These are phyloP conservation scores for Mycena haematopus DNA, from an alignment of 768 basidiomycete species.

Conservation along the genomic window DNA sequence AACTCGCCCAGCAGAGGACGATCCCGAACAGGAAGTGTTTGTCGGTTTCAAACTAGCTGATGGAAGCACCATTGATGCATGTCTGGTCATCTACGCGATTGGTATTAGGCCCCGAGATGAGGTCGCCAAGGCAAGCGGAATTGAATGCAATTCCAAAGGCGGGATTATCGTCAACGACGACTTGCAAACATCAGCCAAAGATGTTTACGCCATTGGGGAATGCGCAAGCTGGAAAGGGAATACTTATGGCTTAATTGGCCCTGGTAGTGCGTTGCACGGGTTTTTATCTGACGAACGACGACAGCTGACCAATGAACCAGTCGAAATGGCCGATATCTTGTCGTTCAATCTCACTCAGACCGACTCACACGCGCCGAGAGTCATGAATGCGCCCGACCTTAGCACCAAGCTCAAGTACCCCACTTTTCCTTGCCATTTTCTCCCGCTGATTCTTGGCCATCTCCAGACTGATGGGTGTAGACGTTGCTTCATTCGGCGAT, in stretches of 20 bases:
- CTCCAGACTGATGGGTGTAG: constrained; percentile 57
- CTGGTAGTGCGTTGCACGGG: constrained; percentile 51
- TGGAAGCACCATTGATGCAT: constrained; percentile 51
- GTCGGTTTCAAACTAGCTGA: constrained; percentile 58
- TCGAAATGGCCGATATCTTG: constrained; percentile 79
- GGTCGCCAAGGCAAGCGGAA: constrained; percentile 59
- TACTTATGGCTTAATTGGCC: constrained; percentile 77
- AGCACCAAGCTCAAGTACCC: constrained; percentile 69
- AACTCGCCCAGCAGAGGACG: constrained; percentile 34
- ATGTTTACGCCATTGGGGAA: constrained; percentile 78
- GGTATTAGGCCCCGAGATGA: constrained; percentile 78
- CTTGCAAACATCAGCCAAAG: constrained; percentile 60
- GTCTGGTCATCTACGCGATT: constrained; percentile 70
- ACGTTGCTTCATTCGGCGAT: constrained; percentile 77
- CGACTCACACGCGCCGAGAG: constrained; percentile 38
- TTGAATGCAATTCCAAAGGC: constrained; percentile 54
- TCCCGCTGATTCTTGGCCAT: not conserved
- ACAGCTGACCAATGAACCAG: constrained; percentile 31
- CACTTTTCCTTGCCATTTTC: not conserved
- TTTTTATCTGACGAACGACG: not conserved
- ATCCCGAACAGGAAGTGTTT: constrained; percentile 41
- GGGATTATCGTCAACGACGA: constrained; percentile 66
- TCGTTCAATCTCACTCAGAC: constrained; percentile 74
- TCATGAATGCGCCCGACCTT: constrained; percentile 66
- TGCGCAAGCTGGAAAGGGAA: constrained; percentile 73